Evolutionary conservation across 495 filamentous ascomycete species (phyloP), one percentile per base, ranked within the genome.

Genomic region (Sphaerosporella brunnea): DNA sequence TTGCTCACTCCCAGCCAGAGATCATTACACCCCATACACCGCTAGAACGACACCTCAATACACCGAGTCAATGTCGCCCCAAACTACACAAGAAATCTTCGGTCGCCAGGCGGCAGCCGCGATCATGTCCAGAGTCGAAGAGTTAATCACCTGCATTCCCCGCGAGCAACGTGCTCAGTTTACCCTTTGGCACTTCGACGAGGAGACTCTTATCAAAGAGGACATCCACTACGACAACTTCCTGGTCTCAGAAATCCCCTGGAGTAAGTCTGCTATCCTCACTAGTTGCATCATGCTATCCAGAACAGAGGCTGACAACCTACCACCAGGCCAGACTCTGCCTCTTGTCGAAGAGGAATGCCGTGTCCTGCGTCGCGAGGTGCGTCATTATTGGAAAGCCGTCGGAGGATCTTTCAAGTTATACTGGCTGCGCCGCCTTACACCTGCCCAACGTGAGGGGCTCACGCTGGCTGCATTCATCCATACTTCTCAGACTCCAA

Each of bases 201-300:
- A 49, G 18, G 23, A 44, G 16, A 4, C 13, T 18, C 30, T 36
- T 16, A 37, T 48, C 20, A 28, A 16, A 24, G 48, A 51, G 10
- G 48, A 51, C 24, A 40, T 45, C 20, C 18, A 46, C 15, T 51
- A 51, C 21, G 23, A 8, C 24, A 26, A 16, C 18, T 36, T 45
- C 19, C 11, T 37, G 16, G 15, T 15, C 16, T 35, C 25, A 16
- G n/a, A 46, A n/a, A n/a, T n/a, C n/a, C n/a, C n/a, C n/a, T n/a
- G n/a, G n/a, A n/a, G n/a, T n/a, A n/a, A n/a, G n/a, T n/a, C n/a
- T n/a, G n/a, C 10, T 40, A 10, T 2, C 3, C 2, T 40, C 21
- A 19, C n/a, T 16, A 20, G 2, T 21, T 40, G 10, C 21, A 3
- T 18, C 20, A 18, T n/a, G n/a, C n/a, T n/a, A n/a, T n/a, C n/a